Evolutionary conservation across 73 alveolate genomes (phyloP), one percentile per base, ranked within the genome.

Genomic region (Durusdinium trenchii): DNA sequence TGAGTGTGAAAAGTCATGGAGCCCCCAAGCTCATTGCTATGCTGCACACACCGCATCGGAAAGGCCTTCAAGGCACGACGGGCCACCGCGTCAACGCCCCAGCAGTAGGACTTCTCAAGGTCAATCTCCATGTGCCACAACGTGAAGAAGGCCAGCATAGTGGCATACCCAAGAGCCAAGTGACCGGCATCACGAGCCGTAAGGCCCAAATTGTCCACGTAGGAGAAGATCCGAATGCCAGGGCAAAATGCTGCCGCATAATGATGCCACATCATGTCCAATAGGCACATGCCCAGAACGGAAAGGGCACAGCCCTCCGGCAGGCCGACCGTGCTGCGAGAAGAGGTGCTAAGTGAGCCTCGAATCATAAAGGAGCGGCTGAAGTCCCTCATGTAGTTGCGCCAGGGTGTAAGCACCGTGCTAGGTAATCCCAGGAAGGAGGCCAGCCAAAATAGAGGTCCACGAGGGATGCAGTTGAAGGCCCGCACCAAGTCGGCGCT

Each of bases 221-320:
- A 82, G 92, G 71, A 47, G 30, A 14, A 48, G 7, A n/a, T 36
- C 12, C 42, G 92, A 4, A 82, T 50, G 1, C 48, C 0, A 0
- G 92, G 92, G 35, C n/a, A 6, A 6, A 82, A n/a, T 18, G 50
- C 71, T 48, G 14, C 46, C 50, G 48, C 1, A 6, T 82, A 82
- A 0, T 14, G n/a, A 32, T 82, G 92, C 47, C 30, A 82, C 14
- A 35, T 47, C 73, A 26, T 18, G 50, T 82, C 71, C 26, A 51
- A 28, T 6, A 82, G 18, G 35, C 26, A 26, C 92, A 82, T 82
- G 46, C 48, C 92, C 0, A 82, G 9, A 1, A 50, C 47, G 14
- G 64, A 40, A 47, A 82, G 71, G 2, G 92, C 43, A 16, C 71
- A 46, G n/a, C 92, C 92, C 9, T 82, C 92, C 0, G 92, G 92